Conservation (phyloP, 176 grass and related monocot species). For the Ensete ventricosum region DNA sequence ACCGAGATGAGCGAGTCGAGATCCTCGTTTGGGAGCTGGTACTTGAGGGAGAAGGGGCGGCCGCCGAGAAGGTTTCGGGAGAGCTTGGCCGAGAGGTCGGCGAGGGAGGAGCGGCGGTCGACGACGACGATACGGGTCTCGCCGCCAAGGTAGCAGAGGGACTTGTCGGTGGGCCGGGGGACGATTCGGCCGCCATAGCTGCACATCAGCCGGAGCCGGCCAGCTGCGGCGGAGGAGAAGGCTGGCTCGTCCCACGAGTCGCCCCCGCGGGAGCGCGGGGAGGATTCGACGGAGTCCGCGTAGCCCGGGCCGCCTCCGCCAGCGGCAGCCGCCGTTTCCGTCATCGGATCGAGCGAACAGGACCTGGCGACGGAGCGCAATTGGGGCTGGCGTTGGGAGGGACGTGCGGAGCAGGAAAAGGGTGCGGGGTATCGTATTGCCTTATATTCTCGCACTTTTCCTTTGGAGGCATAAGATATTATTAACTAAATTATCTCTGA, state of each 20-base stretch:
- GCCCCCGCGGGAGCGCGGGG: conserved; percentile 83
- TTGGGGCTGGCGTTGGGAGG: neutral
- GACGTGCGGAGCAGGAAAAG: neutral
- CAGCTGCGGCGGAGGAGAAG: conserved; percentile 29
- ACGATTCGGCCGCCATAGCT: conserved; percentile 93
- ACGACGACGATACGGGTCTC: conserved; percentile 90
- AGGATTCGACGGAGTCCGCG: conserved; percentile 77
- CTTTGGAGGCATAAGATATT: no score
- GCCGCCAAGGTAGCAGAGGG: conserved; percentile 77
- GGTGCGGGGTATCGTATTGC: neutral
- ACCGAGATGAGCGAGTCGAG: conserved; percentile 92
- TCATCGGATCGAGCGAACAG: conserved; percentile 6
- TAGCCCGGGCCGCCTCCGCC: conserved; percentile 33
- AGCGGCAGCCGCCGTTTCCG: conserved; percentile 46
- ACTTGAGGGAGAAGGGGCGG: conserved; percentile 79
- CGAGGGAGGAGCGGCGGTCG: conserved; percentile 57
- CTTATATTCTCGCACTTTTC: no score
- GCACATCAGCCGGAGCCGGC: conserved; percentile 75
- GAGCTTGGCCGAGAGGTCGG: conserved; percentile 64
- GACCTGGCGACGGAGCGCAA: neutral
- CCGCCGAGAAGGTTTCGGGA: conserved; percentile 63
- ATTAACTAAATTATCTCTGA: no score
- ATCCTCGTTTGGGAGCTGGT: conserved; percentile 98
- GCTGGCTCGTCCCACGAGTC: conserved; percentile 90
- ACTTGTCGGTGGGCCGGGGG: conserved; percentile 80